These are phyloP conservation scores for Thymus mandschuricus DNA, from an alignment of 257 asterid genomes.

Conservation along the genomic window DNA sequence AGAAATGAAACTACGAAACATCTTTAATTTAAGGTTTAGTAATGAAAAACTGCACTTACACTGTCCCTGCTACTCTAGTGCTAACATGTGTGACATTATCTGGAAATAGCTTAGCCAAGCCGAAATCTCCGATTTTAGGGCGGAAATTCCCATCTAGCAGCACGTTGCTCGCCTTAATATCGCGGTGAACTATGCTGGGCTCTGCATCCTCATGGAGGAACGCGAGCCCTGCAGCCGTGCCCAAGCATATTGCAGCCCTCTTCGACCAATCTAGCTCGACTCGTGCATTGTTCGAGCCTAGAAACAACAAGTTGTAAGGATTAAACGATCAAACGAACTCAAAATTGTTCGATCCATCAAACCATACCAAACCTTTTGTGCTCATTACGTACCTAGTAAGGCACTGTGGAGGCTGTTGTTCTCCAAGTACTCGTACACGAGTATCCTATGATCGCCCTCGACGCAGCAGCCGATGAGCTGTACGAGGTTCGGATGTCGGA, in stretches of 20 bases:
- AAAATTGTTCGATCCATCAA: neutral
- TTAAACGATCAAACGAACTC: neutral
- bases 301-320: neutral
- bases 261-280: constrained; percentile 61
- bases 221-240: constrained; percentile 79
- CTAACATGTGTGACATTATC: constrained; percentile 88
- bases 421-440: constrained; percentile 82
- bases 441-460: constrained; percentile 59
- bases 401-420: constrained; percentile 82
- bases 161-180: constrained; percentile 87
- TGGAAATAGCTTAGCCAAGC: constrained; percentile 87
- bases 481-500: constrained; percentile 74
- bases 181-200: constrained; percentile 82
- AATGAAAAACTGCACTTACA: constrained; percentile 52
- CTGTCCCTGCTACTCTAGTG: constrained; percentile 92
- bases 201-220: constrained; percentile 85
- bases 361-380: neutral
- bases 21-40: neutral
- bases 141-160: constrained; percentile 65
- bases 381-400: constrained; percentile 54
- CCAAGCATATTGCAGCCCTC: constrained; percentile 74
- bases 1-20: neutral
- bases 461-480: constrained; percentile 75
- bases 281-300: constrained; percentile 55
- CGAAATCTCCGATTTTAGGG: constrained; percentile 87